Percentiles rank a stretch among this genome's conserved stretches.
Evolutionary conservation across 305 asterid genomes (phyloP).

Genomic region (Fraxinus angustifolia): DNA sequence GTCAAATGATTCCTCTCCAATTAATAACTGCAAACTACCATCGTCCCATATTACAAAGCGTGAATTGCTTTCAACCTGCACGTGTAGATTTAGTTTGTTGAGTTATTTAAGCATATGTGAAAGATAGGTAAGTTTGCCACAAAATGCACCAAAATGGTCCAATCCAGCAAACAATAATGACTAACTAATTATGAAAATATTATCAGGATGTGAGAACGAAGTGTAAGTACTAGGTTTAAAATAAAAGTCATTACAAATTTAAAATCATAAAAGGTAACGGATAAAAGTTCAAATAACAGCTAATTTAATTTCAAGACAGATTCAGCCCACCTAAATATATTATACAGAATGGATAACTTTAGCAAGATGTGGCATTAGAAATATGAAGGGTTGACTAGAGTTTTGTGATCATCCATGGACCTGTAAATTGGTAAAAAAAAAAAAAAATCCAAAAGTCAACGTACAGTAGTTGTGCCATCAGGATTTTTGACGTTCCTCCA

Average conservation of each 20-base stretch:
- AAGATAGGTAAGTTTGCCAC: background rate
- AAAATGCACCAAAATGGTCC: background rate
- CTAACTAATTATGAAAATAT: background rate
- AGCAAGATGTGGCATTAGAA: background rate
- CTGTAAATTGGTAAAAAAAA: background rate
- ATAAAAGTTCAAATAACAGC: background rate
- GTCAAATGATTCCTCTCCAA: conserved; percentile 56
- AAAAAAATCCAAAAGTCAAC: conserved; percentile 22
- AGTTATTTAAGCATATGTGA: background rate
- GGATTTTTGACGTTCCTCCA: conserved; percentile 50
- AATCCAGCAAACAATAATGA: background rate
- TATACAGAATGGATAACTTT: background rate
- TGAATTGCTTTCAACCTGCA: conserved; percentile 50
- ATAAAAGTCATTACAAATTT: background rate
- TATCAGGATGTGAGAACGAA: background rate
- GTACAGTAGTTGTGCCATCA: conserved; percentile 46
- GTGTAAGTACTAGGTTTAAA: background rate
- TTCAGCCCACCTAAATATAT: background rate
- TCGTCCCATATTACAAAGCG: conserved; percentile 62
- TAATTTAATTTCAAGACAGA: background rate
- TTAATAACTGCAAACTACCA: conserved; percentile 48
- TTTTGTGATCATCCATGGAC: background rate
- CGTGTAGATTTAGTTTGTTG: background rate
- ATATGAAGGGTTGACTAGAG: background rate
- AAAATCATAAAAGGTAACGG: background rate